Percentiles rank a stretch among this genome's conserved stretches.
Evolutionary conservation across 108 stramenopile species (phyloP).

Genomic region (Pseudonitzschia multistriata): DNA sequence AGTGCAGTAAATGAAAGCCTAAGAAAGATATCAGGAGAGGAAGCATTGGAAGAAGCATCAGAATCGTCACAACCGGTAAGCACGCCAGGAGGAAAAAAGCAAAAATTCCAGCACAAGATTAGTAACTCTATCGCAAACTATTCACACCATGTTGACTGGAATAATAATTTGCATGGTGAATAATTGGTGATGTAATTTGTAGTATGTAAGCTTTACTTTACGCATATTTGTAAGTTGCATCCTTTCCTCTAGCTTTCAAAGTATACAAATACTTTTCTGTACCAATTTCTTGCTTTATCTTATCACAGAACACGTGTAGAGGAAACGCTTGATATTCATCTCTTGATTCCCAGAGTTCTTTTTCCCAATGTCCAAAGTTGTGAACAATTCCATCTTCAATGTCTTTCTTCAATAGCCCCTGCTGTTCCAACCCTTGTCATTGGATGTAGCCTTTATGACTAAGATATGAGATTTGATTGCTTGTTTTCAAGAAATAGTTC

Average conservation of each 20-base stretch:
- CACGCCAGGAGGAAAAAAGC: too few species aligned
- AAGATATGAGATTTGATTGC: not conserved
- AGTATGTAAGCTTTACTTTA: too few species aligned
- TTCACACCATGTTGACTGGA: too few species aligned
- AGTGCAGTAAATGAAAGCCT: too few species aligned
- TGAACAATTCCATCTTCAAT: slow-evolving; percentile 1
- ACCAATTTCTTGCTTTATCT: slow-evolving; percentile 8
- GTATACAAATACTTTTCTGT: slow-evolving; percentile 8
- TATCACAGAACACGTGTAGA: slow-evolving; percentile 7
- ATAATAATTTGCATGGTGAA: too few species aligned
- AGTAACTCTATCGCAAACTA: too few species aligned
- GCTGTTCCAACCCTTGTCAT: not conserved
- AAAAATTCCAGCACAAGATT: too few species aligned
- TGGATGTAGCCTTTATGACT: not conserved
- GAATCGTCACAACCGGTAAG: too few species aligned
- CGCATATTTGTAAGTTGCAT: not conserved
- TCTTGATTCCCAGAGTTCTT: not conserved
- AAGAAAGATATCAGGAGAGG: too few species aligned
- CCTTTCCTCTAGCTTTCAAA: slow-evolving; percentile 8
- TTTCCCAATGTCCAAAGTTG: not conserved
- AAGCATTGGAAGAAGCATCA: too few species aligned
- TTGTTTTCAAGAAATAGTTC: not conserved
- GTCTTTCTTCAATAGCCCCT: slow-evolving; percentile 4
- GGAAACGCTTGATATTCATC: not conserved
- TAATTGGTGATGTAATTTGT: too few species aligned